Evolutionary conservation across 306 rosid species (phyloP), one percentile per base, ranked within the genome.

Genomic region (Prinsepia uniflora): DNA sequence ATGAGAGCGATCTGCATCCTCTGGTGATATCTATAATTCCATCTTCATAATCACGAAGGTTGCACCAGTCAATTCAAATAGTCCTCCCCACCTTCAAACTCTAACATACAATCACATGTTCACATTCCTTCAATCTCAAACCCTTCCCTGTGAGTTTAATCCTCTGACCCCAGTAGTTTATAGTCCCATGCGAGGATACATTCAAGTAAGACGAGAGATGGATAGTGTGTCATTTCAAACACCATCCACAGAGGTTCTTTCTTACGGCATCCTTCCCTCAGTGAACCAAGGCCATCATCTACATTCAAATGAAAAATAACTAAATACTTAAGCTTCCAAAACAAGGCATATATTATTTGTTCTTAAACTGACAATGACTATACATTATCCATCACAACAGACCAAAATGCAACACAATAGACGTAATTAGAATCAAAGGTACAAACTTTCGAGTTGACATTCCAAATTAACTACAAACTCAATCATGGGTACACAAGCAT

Each of bases 211-310:
- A 83, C 2, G 91, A 82, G 58, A 95, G 92, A 61, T 77, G 75
- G 60, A 95, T 79, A 6, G 88, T 83, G 70, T 0, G 96, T 89
- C 67, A 94, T 84, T 47, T 94, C 91, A 73, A 95, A 95, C 22
- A 95, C 91, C 69, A 95, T 91, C 99, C 99, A 95, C 22, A 89
- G 76, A 4, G 99, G 96, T 43, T 91, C 92, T 77, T 91, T 95
- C 74, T 43, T 70, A 17, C 92, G 83, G 76, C 99, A 91, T 1
- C 86, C 99, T 2, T 79, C 82, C 13, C 99, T 87, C 14, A 91
- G 86, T 14, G 99, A 95, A 67, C 99, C 99, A 0, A 96, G 96
- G n/a, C 97, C 99, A 73, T 95, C 99, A 77, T 95, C 99, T 95
- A 68, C 68, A 78, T 17, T 41, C 68, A 63, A 63, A 78, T 22